phyloP scores from a whole-genome alignment of 129 eudicot genomes.

The Tagetes patula region DNA sequence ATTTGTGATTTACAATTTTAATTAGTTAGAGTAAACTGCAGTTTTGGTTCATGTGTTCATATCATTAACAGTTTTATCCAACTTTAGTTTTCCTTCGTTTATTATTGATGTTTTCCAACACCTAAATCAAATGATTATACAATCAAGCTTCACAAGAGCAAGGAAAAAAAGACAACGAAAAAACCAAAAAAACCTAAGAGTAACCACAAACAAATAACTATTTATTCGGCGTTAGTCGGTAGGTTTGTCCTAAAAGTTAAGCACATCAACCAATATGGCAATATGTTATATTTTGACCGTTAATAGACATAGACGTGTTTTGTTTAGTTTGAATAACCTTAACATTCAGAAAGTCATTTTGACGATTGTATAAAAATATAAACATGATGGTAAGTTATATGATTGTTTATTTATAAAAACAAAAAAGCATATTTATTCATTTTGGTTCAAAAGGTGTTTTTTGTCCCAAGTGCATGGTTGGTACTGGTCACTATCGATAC shows the following conservation, averaged over 20 bases:
- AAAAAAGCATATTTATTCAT: conserved; percentile 14
- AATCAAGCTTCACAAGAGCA: neutral
- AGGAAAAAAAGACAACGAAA: neutral
- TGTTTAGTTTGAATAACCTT: neutral
- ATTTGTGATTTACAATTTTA: neutral
- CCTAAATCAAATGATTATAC: neutral
- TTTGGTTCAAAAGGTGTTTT: conserved; percentile 11
- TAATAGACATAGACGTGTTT: neutral
- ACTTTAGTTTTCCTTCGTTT: neutral
- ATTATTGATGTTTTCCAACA: neutral
- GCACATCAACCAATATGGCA: neutral
- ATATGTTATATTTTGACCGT: neutral
- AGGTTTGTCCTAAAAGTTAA: neutral
- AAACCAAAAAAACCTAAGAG: neutral
- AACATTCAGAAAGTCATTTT: neutral
- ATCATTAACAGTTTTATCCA: too few species aligned
- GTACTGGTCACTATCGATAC: conserved; percentile 20
- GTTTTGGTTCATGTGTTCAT: too few species aligned
- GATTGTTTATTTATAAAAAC: neutral
- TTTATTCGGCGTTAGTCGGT: neutral
- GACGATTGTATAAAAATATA: neutral
- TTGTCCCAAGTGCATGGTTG: conserved; percentile 8
- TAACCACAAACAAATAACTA: neutral
- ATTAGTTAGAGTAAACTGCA: neutral
- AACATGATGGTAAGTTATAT: neutral